These are phyloP conservation scores for Xanthoparmelia taractica DNA, from an alignment of 495 filamentous ascomycete species.

Conservation along the genomic window DNA sequence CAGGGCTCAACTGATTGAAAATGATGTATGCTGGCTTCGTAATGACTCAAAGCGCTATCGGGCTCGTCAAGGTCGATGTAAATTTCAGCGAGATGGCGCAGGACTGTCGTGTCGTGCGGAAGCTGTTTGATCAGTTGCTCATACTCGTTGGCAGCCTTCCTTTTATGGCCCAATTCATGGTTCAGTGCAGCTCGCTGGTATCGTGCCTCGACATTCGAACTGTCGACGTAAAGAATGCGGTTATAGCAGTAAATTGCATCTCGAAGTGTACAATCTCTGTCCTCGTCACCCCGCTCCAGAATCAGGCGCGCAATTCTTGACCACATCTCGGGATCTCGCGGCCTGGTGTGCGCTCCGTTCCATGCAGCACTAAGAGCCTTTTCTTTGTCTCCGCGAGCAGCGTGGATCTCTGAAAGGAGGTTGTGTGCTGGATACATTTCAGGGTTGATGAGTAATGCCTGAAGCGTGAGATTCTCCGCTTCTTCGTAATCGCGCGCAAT, in stretches of 20 bases:
- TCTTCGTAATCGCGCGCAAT: constrained; percentile 56
- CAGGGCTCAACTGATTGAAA: constrained; percentile 43
- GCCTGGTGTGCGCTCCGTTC: constrained; percentile 63
- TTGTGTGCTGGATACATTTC: constrained; percentile 76
- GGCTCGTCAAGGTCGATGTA: constrained; percentile 53
- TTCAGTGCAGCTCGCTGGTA: constrained; percentile 53
- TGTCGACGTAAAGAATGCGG: constrained; percentile 56
- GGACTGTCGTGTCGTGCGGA: constrained; percentile 52
- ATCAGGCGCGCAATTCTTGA: constrained; percentile 58
- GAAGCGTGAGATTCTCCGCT: constrained; percentile 53
- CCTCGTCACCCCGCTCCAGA: constrained; percentile 51
- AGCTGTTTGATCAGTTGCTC: constrained; percentile 49
- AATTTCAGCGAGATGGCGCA: constrained; percentile 57
- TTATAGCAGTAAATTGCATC: constrained; percentile 62
- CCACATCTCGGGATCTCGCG: constrained; percentile 61
- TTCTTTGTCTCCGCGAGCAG: constrained; percentile 57
- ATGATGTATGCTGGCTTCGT: constrained; percentile 51
- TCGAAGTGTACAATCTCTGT: constrained; percentile 43
- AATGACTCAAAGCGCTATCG: constrained; percentile 50
- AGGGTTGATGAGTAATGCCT: constrained; percentile 72
- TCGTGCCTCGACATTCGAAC: constrained; percentile 49
- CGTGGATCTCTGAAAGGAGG: constrained; percentile 62
- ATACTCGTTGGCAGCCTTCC: constrained; percentile 55
- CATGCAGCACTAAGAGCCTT: constrained; percentile 61
- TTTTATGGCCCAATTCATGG: constrained; percentile 48